These are phyloP conservation scores for Phialophora chinensis DNA, from an alignment of 2,329 filamentous ascomycete species.

Conservation along the genomic window DNA sequence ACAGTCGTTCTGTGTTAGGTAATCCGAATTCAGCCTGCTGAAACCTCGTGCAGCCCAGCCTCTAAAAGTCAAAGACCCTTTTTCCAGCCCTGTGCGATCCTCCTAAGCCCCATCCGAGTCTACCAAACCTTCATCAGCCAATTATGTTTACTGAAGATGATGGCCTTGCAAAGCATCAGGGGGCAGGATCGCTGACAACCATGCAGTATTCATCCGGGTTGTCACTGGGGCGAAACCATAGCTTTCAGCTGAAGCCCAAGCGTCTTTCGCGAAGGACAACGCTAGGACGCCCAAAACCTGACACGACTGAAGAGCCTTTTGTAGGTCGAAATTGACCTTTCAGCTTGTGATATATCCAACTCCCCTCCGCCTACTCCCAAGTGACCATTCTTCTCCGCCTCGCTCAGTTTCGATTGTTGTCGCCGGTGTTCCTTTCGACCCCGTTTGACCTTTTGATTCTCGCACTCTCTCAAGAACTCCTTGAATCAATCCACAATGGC, in stretches of 20 bases:
- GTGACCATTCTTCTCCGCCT: neutral
- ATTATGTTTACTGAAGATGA: neutral
- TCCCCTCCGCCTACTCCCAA: neutral
- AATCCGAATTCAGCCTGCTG: slow-evolving; percentile 4
- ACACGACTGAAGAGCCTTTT: neutral
- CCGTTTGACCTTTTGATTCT: neutral
- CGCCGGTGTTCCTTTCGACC: neutral
- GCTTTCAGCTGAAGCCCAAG: slow-evolving; percentile 11
- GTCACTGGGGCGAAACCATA: neutral
- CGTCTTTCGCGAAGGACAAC: neutral
- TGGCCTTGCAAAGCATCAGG: slow-evolving; percentile 2
- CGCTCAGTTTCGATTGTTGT: neutral
- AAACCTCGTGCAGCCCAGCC: slow-evolving; percentile 10
- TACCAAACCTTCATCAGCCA: slow-evolving; percentile 1
- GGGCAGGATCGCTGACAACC: slow-evolving; percentile 7
- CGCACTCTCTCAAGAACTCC: neutral
- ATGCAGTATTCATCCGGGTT: slow-evolving; percentile 2
- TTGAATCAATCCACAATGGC: slow-evolving; percentile 4
- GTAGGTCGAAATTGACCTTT: neutral
- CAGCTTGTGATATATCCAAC: slow-evolving; percentile 7
- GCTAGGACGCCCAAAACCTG: neutral
- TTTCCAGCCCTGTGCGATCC: slow-evolving; percentile 3
- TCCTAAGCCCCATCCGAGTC: neutral
- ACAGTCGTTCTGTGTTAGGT: neutral
- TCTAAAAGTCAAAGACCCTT: slow-evolving; percentile 11